These are phyloP conservation scores for Pyrenophora seminiperda DNA, from an alignment of 2,329 filamentous ascomycete species.

Conservation along the genomic window DNA sequence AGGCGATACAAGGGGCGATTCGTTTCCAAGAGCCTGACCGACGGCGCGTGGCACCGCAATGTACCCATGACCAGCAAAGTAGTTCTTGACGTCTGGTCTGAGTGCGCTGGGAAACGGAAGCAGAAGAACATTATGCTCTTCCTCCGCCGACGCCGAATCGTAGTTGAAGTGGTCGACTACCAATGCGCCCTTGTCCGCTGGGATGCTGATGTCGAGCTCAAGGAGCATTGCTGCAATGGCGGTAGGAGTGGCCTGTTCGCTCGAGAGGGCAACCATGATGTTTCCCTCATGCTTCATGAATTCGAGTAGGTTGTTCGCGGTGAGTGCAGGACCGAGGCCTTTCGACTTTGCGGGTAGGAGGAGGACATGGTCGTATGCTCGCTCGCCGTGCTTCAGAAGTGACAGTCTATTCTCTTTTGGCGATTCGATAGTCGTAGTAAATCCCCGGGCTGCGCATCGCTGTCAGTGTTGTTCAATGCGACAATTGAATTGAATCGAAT, in stretches of 20 bases:
- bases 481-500: not conserved
- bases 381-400: conserved; percentile 85
- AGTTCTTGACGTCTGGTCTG: conserved; percentile 73
- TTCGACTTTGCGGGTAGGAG: conserved; percentile 90
- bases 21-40: conserved; percentile 79
- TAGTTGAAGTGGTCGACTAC: conserved; percentile 97
- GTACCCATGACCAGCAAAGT: conserved; percentile 72
- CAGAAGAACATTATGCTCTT: conserved; percentile 87
- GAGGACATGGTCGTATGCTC: conserved; percentile 87
- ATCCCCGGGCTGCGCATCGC: conserved; percentile 72
- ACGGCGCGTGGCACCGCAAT: conserved; percentile 82
- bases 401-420: conserved; percentile 60
- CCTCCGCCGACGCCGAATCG: conserved; percentile 74
- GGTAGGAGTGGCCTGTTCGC: conserved; percentile 69
- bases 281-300: conserved; percentile 94
- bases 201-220: conserved; percentile 88
- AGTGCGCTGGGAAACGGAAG: conserved; percentile 70
- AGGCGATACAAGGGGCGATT: conserved; percentile 75
- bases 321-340: conserved; percentile 87
- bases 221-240: conserved; percentile 78
- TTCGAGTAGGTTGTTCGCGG: conserved; percentile 82
- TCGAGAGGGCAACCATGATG: conserved; percentile 82
- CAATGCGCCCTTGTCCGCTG: conserved; percentile 79
- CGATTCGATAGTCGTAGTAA: conserved; percentile 77
- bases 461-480: conserved; percentile 10